Conservation (phyloP, 331 rosid genomes). For the Erythrophleum ivorense region DNA sequence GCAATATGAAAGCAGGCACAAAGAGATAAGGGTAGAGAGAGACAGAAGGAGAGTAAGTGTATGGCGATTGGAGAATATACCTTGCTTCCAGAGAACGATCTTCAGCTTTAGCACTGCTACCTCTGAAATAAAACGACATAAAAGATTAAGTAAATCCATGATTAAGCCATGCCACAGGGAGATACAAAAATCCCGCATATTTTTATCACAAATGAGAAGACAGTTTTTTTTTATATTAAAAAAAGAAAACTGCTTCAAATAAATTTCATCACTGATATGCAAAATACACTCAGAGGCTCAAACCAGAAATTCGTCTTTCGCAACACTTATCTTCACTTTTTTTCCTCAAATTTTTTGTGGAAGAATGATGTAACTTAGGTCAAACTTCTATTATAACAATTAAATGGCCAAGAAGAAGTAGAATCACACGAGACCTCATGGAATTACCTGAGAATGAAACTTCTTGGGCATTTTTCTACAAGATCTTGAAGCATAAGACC, state of each 20-base stretch:
- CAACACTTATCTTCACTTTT: not conserved
- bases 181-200: slow-evolving; percentile 20
- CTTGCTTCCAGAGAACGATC: slow-evolving; percentile 85
- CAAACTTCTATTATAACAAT: slow-evolving; percentile 20
- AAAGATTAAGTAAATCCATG: slow-evolving; percentile 32
- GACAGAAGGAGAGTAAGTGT: not conserved
- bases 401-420: slow-evolving; percentile 3
- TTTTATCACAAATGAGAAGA: slow-evolving; percentile 15
- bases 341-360: not conserved
- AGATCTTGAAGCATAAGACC: slow-evolving; percentile 3
- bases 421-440: not conserved
- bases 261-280: slow-evolving; percentile 26
- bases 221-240: not conserved
- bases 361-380: slow-evolving; percentile 12
- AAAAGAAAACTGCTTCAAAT: not conserved
- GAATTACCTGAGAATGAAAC: not conserved
- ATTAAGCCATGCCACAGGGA: slow-evolving; percentile 13
- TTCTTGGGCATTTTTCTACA: not conserved
- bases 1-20: slow-evolving; percentile 5
- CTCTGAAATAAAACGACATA: slow-evolving; percentile 52
- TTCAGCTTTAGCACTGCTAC: slow-evolving; percentile 74
- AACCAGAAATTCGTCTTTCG: not conserved
- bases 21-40: not conserved
- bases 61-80: slow-evolving; percentile 45
- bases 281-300: not conserved